These are phyloP conservation scores for Calonectria pauciramosa DNA, from an alignment of 2,329 filamentous ascomycete genomes.

Conservation along the genomic window DNA sequence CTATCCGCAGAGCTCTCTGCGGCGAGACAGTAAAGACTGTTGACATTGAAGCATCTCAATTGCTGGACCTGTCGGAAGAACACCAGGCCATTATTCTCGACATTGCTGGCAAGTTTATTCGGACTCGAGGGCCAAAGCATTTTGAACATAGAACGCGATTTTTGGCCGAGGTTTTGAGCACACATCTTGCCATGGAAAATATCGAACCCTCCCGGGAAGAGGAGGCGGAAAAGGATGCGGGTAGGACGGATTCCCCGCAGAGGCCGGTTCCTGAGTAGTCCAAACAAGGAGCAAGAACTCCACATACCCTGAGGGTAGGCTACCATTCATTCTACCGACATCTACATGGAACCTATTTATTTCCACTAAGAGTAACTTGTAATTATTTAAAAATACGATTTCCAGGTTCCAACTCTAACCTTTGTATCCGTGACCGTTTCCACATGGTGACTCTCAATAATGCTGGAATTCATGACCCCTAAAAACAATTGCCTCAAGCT, in stretches of 20 bases:
- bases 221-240: neutral
- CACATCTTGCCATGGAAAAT: slow-evolving; percentile 17
- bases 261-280: neutral
- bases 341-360: neutral
- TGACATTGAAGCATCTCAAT: neutral
- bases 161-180: slow-evolving; percentile 34
- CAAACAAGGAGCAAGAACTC: neutral
- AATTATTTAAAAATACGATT: slow-evolving; percentile 4
- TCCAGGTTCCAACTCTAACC: neutral
- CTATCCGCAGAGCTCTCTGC: neutral
- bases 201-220: neutral
- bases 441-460: neutral
- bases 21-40: neutral
- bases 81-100: slow-evolving; percentile 23
- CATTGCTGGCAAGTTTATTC: slow-evolving; percentile 20
- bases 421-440: neutral
- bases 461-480: neutral
- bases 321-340: neutral
- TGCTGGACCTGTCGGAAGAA: slow-evolving; percentile 11
- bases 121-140: slow-evolving; percentile 13
- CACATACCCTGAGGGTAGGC: neutral
- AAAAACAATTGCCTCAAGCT: neutral
- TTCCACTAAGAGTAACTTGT: neutral
- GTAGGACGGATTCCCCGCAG: neutral
- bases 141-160: slow-evolving; percentile 36